Evolutionary conservation across 495 filamentous ascomycete species (phyloP), one percentile per base, ranked within the genome.

Genomic region (Trichoderma erinaceum): DNA sequence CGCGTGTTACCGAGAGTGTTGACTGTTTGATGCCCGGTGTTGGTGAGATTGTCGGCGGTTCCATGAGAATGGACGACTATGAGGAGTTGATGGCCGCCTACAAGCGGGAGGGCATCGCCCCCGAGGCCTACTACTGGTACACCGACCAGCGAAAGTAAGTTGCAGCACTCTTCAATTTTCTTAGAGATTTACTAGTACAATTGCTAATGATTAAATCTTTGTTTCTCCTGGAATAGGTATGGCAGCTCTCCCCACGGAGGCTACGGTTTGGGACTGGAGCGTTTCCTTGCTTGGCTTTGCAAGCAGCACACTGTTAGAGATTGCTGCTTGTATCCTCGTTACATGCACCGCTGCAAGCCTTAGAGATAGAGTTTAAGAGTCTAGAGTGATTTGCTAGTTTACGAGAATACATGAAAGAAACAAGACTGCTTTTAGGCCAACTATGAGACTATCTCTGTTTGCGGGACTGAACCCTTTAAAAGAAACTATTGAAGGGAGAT

Each of bases 121-220:
- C 90, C 35, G 86, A 86, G 75, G 88, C 90, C 16, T 99, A 99
- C 79, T 99, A 96, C 85, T 99, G 95, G 95, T 99, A 97, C 82
- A 97, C 92, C 12, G 95, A 99, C 79, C 92, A 97, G 87, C 84
- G 95, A 73, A 97, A 96, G 92, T 96, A 80, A 85, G 92, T 90
- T 69, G 25, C 58, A 29, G 41, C 48, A 29, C 63, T 61, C 44
- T n/a, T 3, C 11, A 21, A 38, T 21, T 56, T 21, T 23, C 11
- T 11, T n/a, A 27, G 27, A 35, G 65, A 71, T 70, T 58, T 74
- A 81, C 69, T 83, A 64, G 18, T 25, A 15, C 29, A 4, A 50
- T 67, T 23, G 21, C 41, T 46, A 32, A 46, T 52, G 4, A 13
- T 46, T n/a, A 11, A 11, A 16, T 32, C 43, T 29, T 52, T 27